A percentile compares a stretch with the other conserved stretches of the same genome.
Evolutionary conservation across 2,329 filamentous ascomycete species (phyloP).

Genomic region (Pseudocercospora fuligena): DNA sequence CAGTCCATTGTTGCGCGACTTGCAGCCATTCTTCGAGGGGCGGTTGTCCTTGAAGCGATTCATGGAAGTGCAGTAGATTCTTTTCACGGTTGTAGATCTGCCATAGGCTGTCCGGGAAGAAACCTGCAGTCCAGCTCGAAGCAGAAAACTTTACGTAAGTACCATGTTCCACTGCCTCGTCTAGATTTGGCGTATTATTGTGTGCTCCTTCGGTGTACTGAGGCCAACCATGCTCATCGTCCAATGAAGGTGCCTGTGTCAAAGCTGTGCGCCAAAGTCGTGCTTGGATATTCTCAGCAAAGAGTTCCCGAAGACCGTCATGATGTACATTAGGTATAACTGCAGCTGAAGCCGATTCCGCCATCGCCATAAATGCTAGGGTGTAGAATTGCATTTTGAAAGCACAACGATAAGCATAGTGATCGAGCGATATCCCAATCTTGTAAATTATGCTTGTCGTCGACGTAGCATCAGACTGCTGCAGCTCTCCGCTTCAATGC

Average conservation of each 20-base stretch:
- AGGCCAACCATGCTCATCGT: conserved; percentile 23
- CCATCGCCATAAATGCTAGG: not conserved
- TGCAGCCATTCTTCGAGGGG: conserved; percentile 19
- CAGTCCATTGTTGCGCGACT: conserved; percentile 24
- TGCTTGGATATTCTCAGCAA: conserved; percentile 26
- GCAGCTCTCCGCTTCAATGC: not conserved
- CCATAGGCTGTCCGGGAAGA: conserved; percentile 26
- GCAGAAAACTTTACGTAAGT: conserved; percentile 21
- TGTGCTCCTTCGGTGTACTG: conserved; percentile 25
- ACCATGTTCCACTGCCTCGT: conserved; percentile 14
- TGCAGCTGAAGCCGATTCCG: not conserved
- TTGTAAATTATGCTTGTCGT: not conserved
- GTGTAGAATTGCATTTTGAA: not conserved
- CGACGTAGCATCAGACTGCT: not conserved
- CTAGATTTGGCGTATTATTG: conserved; percentile 21
- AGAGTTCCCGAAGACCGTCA: not conserved
- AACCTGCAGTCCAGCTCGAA: conserved; percentile 27
- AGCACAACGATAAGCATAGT: not conserved
- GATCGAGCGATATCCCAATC: not conserved
- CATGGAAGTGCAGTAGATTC: not conserved
- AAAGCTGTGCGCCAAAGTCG: conserved; percentile 25
- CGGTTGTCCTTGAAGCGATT: conserved; percentile 3
- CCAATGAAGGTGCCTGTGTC: conserved; percentile 13
- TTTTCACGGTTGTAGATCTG: conserved; percentile 22
- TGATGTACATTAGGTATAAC: not conserved